Base-by-base conservation (phyloP, 1,284 basidiomycete genomes). In the Trichosporon faecale region DNA sequence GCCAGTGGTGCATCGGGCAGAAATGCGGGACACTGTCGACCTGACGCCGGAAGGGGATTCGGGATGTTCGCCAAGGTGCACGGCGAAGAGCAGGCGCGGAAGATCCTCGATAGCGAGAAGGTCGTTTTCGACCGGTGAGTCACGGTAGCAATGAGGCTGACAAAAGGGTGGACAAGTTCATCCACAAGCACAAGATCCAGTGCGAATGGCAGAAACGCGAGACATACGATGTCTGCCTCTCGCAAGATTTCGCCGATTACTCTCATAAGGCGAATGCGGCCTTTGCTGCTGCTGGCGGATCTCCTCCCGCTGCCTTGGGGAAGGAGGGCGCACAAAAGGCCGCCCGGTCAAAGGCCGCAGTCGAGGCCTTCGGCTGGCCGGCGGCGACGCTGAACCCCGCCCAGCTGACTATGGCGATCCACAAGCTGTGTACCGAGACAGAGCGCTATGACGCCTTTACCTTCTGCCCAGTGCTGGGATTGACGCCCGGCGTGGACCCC, bases 21-120 rank as follows among this genome's bases (percentile, higher is more conserved):
- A 0, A 81, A 83, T 70, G 82, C 82, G 2, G 82, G 82, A 0
- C 80, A 83, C 68, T 82, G 80, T 65, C 76, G 80, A n/a, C 79
- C 79, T 2, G 74, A 80, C 23, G 76, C 76, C 0, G 76, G 74
- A 46, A 69, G 80, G 57, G 80, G 80, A 0, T 83, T 78, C 67
- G 76, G 76, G 0, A 69, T 66, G 0, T 82, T 78, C 65, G 70
- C 76, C 0, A 64, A 52, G n/a, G 63, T 77, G 7, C 79, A 80
- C 60, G 80, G 81, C 1, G 68, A 64, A 1, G 69, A 73, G 11
- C 68, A 76, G 35, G 79, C 81, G 40, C 27, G 65, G 29, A 8
- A 35, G 6, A 70, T 72, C 23, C 49, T 72, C 7, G 61, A 70
- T 61, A 66, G 64, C 57, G 72, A 72, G 44, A 9, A 31, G 33